Evolutionary conservation across 2,329 filamentous ascomycete species (phyloP), one percentile per base, ranked within the genome.

Genomic region (Mycosphaerelloides madeirae): DNA sequence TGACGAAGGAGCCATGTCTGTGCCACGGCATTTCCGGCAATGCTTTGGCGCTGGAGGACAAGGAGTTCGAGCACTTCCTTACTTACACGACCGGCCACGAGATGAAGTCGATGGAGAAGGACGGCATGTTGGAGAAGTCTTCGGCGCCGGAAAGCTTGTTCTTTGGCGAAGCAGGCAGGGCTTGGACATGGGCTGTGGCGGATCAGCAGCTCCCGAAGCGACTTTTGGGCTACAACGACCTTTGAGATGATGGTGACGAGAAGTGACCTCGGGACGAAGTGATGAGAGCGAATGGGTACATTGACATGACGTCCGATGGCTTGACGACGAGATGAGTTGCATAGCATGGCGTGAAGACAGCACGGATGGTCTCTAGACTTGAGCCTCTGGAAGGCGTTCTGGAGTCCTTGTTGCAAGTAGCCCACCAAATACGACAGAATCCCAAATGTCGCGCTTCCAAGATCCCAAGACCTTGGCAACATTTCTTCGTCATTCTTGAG

Each of bases 11-110:
- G 55, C 79, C 81, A 1, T 83, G 77, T 55, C 60, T 85, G 29
- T 85, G 81, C 56, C 81, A 85, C 39, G 65, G 81, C 0, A 78
- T 83, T 20, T 72, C 78, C 12, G 79, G 81, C 6, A 85, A 85
- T 57, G 78, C 80, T 13, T 65, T 85, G 55, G 78, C 72, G 44
- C 68, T 78, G 22, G 65, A 70, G 25, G 65, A 67, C n/a, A 60
- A 68, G 41, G 62, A 71, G 31, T 72, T 73, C 50, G 72, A 80
- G 48, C 77, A 81, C 55, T 80, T 82, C 58, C 64, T 82, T 43
- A 74, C 73, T 8, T 73, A 80, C 50, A 78, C 76, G 3, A 80
- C 77, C 0, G 71, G 73, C 3, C 71, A 79, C 43, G 74, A 77
- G 45, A 72, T 81, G 49, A 73, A 75, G 54, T 71, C 69, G 4